These are phyloP conservation scores for Ensete ventricosum DNA, from an alignment of 176 grass and related monocot species.

Conservation along the genomic window DNA sequence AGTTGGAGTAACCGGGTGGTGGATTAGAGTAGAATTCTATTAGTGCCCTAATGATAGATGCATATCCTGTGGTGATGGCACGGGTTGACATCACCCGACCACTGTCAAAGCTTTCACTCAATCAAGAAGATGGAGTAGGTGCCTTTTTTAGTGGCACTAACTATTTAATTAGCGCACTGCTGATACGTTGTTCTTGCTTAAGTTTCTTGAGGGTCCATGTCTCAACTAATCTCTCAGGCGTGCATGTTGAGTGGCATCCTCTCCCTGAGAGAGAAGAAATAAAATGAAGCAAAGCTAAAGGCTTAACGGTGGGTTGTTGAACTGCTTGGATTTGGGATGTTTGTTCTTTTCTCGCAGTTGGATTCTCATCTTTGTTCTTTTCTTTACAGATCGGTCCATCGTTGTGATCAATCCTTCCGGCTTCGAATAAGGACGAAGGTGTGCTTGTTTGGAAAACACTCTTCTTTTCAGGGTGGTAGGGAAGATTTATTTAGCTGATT, in stretches of 20 bases:
- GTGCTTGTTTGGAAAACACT: no score
- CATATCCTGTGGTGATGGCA: background rate
- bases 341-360: background rate
- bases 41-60: background rate
- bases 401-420: no score
- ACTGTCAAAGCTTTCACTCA: background rate
- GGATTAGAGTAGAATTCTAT: no score
- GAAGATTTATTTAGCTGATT: no score
- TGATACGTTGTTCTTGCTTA: background rate
- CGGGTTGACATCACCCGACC: background rate
- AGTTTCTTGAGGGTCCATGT: constrained; percentile 2
- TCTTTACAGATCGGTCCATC: background rate
- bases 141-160: background rate
- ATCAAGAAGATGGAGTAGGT: background rate
- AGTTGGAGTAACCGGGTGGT: no score
- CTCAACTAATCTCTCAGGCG: background rate
- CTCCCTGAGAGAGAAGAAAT: no score
- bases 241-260: background rate
- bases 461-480: no score
- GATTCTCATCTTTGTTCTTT: background rate
- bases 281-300: no score
- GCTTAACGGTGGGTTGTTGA: constrained; percentile 3
- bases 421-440: no score
- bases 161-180: background rate
- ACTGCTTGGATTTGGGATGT: background rate